Percentiles rank a stretch among this genome's conserved stretches.
phyloP scores from a whole-genome alignment of 2,329 filamentous ascomycete genomes.

The Penicillium sp. region DNA sequence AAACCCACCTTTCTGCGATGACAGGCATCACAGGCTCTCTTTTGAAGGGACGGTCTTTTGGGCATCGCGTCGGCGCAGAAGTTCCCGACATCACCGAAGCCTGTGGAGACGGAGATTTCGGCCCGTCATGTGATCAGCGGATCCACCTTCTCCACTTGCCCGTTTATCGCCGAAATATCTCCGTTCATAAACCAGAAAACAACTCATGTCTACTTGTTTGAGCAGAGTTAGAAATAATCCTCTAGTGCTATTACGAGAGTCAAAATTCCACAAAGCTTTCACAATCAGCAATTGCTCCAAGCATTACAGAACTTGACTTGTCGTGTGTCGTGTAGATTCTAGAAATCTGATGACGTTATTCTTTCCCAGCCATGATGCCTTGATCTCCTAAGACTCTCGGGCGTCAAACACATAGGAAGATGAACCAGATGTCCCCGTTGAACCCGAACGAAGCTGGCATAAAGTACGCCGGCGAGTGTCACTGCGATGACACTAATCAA shows the following conservation, averaged over 20 bases:
- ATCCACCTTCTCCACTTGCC: not conserved
- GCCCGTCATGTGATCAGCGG: not conserved
- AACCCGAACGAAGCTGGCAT: conserved; percentile 59
- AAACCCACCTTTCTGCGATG: conserved; percentile 4
- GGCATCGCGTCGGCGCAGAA: not conserved
- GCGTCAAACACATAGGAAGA: not conserved
- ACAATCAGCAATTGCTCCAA: too few relatives aligned
- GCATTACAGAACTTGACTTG: too few relatives aligned
- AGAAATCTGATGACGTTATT: not conserved
- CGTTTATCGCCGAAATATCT: not conserved
- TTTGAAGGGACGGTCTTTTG: not conserved
- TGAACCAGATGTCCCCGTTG: conserved; percentile 65
- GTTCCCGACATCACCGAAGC: not conserved
- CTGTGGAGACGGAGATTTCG: not conserved
- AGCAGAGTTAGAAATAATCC: too few relatives aligned
- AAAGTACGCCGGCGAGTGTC: conserved; percentile 38
- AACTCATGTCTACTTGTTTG: not conserved
- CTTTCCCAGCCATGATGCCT: not conserved
- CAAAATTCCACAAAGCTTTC: too few relatives aligned
- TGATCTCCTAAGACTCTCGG: not conserved
- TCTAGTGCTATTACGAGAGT: too few relatives aligned
- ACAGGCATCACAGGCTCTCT: conserved; percentile 3
- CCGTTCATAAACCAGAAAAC: not conserved
- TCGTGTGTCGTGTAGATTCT: not conserved
- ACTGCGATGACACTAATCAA: conserved; percentile 55